Base-by-base conservation (phyloP, 2,329 filamentous ascomycete genomes). In the Emmonsia crescens region DNA sequence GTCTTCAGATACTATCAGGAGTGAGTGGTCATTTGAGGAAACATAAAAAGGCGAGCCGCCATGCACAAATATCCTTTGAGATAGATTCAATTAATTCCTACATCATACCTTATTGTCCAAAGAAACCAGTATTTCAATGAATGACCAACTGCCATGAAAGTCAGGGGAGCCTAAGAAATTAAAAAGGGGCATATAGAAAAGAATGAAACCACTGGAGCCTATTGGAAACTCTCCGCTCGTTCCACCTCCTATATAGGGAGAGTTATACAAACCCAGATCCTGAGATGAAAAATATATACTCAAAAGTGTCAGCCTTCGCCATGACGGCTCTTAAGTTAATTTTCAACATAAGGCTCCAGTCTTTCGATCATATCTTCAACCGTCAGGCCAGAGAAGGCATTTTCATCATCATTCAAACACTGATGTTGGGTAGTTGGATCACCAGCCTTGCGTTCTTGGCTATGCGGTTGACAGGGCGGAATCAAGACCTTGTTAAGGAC, bases 401-500 rank as follows among this genome's bases (percentile, higher is more conserved):
- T 2, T 21, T 52, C 49, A 9, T 33, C 49, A n/a, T 33, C 49
- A 29, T n/a, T 10, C 9, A 33, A 4, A 36, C n/a, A n/a, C 14
- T 24, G 27, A 31, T 64, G 60, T 12, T 63, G 52, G 48, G 65
- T 51, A 57, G 49, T 61, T 44, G 62, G 55, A 2, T 70, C 72
- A 56, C 73, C 74, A n/a, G 33, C 42, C 29, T 31, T 14, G 2
- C 14, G 3, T 6, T 4, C 29, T 16, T 70, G 70, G 63, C 75
- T 74, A 67, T 75, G 51, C 16, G 78, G 70, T 64, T 80, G 80
- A 74, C 83, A 85, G 1, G 91, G 89, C 49, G 92, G 92, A 65
- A 96, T 84, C 62, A 95, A 76, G 0, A 96, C 84, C 62, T 81
- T 81, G 56, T 82, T 80, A 0, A 94, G 79, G 19, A 93, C 85